A percentile compares a stretch with the other conserved stretches of the same genome.
phyloP scores from a whole-genome alignment of 345 rosid genomes.

The Melaleuca quinquenervia region DNA sequence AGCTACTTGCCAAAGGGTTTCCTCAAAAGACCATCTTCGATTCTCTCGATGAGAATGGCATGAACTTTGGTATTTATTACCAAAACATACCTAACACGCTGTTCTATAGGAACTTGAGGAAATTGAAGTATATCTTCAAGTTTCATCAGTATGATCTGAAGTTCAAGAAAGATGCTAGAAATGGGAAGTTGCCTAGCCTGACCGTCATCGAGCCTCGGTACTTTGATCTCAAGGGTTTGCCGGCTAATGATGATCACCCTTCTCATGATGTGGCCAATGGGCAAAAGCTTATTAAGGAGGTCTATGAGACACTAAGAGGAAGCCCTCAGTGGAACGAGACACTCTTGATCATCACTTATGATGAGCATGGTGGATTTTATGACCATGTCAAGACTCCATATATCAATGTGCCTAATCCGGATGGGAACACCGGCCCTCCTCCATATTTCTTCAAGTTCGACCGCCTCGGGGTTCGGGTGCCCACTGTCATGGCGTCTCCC shows the following conservation, averaged over 20 bases:
- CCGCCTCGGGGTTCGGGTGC: constrained; percentile 87
- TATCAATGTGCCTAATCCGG: constrained; percentile 69
- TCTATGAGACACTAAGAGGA: constrained; percentile 71
- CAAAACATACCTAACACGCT: constrained; percentile 70
- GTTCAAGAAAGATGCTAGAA: constrained; percentile 61
- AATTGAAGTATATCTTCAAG: constrained; percentile 59
- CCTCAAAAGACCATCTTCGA: constrained; percentile 85
- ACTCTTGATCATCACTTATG: constrained; percentile 69
- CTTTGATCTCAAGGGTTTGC: constrained; percentile 55
- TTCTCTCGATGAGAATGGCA: constrained; percentile 64
- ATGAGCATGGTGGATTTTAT: constrained; percentile 91
- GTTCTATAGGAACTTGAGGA: constrained; percentile 82
- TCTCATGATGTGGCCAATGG: constrained; percentile 87
- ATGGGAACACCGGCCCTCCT: constrained; percentile 87
- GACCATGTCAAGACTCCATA: constrained; percentile 91
- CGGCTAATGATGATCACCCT: constrained; percentile 90
- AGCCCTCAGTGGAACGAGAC: constrained; percentile 98
- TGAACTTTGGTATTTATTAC: constrained; percentile 61
- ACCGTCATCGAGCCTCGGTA: constrained; percentile 88
- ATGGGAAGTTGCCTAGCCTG: constrained; percentile 65
- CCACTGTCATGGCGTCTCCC: constrained; percentile 88
- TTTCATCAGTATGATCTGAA: constrained; percentile 50
- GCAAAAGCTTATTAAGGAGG: constrained; percentile 75
- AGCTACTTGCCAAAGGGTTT: constrained; percentile 64
- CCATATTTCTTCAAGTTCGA: constrained; percentile 89